These are phyloP conservation scores for Athelia sp. DNA, from an alignment of 1,284 basidiomycete species.

Conservation along the genomic window DNA sequence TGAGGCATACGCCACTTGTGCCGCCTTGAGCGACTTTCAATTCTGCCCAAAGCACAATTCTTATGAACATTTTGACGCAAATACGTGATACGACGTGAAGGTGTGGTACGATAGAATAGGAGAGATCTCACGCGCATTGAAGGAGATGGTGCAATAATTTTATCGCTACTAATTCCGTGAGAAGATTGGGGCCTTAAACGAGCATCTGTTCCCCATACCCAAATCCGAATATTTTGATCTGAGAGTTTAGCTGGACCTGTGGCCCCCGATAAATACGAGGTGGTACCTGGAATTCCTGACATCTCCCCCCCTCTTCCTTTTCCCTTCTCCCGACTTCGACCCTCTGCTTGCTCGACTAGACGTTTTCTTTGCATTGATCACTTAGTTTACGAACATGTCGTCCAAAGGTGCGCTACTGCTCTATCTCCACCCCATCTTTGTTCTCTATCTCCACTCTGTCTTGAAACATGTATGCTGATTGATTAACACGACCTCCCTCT, in stretches of 20 bases:
- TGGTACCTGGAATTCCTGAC: background rate
- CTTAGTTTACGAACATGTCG: constrained; percentile 19
- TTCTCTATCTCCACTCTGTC: constrained; percentile 4
- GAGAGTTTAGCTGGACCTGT: background rate
- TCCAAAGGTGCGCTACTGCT: constrained; percentile 24
- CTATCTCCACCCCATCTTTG: constrained; percentile 1
- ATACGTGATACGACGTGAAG: too few relatives aligned
- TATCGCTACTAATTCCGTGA: background rate
- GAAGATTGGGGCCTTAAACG: constrained; percentile 1
- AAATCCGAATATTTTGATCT: constrained; percentile 1
- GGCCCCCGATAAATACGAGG: background rate
- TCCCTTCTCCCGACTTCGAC: background rate
- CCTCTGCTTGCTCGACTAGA: background rate
- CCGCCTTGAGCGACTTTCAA: too few relatives aligned
- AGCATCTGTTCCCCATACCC: background rate
- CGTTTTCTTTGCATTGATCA: constrained; percentile 3
- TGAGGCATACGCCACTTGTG: too few relatives aligned
- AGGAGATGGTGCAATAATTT: background rate
- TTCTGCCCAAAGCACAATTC: too few relatives aligned
- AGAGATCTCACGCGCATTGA: background rate
- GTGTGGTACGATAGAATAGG: background rate
- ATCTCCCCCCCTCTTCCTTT: background rate
- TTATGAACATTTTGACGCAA: too few relatives aligned
- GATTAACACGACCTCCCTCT: constrained; percentile 4
- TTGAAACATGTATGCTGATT: background rate